phyloP scores from a whole-genome alignment of 805 yeast species.

The Zygoascus flipseniorum region DNA sequence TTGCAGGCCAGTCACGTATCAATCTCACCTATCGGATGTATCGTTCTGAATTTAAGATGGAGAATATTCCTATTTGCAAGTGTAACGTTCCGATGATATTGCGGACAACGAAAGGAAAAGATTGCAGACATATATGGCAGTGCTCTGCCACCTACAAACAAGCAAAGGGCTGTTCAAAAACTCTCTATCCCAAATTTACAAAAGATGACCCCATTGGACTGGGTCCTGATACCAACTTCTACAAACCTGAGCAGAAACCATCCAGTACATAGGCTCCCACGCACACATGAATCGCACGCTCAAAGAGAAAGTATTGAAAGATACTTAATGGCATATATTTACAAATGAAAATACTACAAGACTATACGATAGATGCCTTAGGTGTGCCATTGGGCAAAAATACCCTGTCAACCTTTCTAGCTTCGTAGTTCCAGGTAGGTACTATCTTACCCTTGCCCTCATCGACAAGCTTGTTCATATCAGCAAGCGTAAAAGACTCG shows the following conservation, averaged over 20 bases:
- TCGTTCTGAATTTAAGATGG: slow-evolving; percentile 30
- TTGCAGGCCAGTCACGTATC: slow-evolving; percentile 44
- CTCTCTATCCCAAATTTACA: slow-evolving; percentile 10
- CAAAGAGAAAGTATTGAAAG: no score
- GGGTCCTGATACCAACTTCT: background rate
- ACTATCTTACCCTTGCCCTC: slow-evolving; percentile 44
- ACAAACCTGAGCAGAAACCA: no score
- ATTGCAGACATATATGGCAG: slow-evolving; percentile 52
- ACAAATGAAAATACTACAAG: background rate
- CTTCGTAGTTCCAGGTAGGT: slow-evolving; percentile 54
- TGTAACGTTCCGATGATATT: slow-evolving; percentile 41
- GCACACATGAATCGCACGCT: no score
- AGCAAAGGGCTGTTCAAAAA: slow-evolving; percentile 20
- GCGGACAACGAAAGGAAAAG: slow-evolving; percentile 44
- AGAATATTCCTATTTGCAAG: slow-evolving; percentile 37
- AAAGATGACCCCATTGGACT: background rate
- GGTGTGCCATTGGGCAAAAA: slow-evolving; percentile 23
- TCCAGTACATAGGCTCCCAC: no score
- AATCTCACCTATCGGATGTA: slow-evolving; percentile 60
- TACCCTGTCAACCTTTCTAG: slow-evolving; percentile 43
- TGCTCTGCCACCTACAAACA: slow-evolving; percentile 36
- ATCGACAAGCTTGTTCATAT: slow-evolving; percentile 27
- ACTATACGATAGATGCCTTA: slow-evolving; percentile 17
- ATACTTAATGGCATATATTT: background rate
- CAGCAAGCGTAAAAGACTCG: slow-evolving; percentile 22